Base-by-base conservation (phyloP, 352 stramenopile species). In the Elongisporangium undulatum region DNA sequence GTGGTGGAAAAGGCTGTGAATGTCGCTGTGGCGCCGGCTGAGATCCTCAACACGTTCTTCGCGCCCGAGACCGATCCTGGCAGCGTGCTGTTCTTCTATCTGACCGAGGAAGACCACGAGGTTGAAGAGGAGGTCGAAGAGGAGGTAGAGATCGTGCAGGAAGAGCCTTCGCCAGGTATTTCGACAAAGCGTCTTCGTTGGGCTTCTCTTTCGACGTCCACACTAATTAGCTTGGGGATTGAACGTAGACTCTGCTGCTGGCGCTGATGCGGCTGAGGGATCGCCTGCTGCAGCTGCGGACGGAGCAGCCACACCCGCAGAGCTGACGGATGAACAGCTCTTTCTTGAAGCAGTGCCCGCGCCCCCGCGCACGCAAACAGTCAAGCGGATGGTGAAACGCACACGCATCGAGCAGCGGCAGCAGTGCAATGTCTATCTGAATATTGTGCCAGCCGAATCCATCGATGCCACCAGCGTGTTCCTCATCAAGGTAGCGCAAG, bases 81-180 rank as follows among this genome's bases (percentile, higher is more conserved):
- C 2, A 88, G 71, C 55, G 71, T 94, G 16, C 60, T 92, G 6
- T 95, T 95, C 65, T 94, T 94, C 60, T 90, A 73, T 51, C 72
- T 76, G 26, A 71, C 66, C 3, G 78, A 92, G 51, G 73, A 90
- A 57, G 74, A 89, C 34, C 75, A 82, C 26, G 78, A 89, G 53
- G 54, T 93, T 0, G 77, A 93, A 83, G 85, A 92, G 52, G 83
- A 93, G 20, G 71, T 92, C 17, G 83, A 93, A 55, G 82, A 95
- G 69, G 79, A 92, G 52, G 79, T 95, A 9, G 82, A 95, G 54
- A 64, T 87, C 23, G 62, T 72, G 0, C 53, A 56, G 51, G 68
- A 78, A 68, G 73, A 72, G 3, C 63, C 67, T 3, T 39, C 52
- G 4, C 52, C 56, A 69, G 61, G 65, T 76, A 8, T 26, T n/a